Evolutionary conservation across 352 stramenopile species (phyloP).

Genomic region (Aphanomyces stellatus): DNA sequence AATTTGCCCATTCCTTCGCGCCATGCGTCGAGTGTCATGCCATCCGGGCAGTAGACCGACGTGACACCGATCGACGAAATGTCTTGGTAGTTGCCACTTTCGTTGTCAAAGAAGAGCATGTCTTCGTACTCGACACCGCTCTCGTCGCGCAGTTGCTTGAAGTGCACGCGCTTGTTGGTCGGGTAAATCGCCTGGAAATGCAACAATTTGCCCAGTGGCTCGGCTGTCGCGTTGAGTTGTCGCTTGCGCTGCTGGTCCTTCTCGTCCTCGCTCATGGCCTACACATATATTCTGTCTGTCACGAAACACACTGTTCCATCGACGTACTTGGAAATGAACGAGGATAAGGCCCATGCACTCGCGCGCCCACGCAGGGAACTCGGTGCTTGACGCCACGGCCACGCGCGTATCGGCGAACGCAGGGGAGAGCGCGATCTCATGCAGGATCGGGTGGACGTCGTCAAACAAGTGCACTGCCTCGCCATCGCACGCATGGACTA

Average conservation of each 20-base stretch:
- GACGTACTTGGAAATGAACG: slow-evolving; percentile 25
- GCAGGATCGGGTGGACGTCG: slow-evolving; percentile 56
- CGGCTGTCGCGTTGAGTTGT: slow-evolving; percentile 25
- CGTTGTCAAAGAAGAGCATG: slow-evolving; percentile 97
- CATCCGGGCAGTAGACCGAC: slow-evolving; percentile 68
- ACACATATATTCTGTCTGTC: not conserved
- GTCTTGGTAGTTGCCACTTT: slow-evolving; percentile 70
- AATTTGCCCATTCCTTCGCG: slow-evolving; percentile 62
- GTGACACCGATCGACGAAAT: slow-evolving; percentile 62
- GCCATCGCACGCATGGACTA: slow-evolving; percentile 53
- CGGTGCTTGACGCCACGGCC: slow-evolving; percentile 63
- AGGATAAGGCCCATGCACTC: slow-evolving; percentile 72
- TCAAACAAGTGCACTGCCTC: slow-evolving; percentile 76
- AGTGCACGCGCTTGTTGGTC: slow-evolving; percentile 86
- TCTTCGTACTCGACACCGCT: slow-evolving; percentile 87
- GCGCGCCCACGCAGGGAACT: slow-evolving; percentile 64
- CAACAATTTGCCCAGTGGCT: slow-evolving; percentile 43
- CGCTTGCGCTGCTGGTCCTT: slow-evolving; percentile 7
- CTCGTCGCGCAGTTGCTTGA: slow-evolving; percentile 83
- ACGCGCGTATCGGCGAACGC: slow-evolving; percentile 61
- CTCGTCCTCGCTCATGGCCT: not conserved
- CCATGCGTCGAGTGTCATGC: slow-evolving; percentile 57
- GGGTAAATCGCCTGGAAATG: slow-evolving; percentile 77
- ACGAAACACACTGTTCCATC: slow-evolving; percentile 20
- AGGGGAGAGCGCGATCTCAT: slow-evolving; percentile 48